Evolutionary conservation across 129 eudicot species (phyloP).

Genomic region (Tagetes erecta): DNA sequence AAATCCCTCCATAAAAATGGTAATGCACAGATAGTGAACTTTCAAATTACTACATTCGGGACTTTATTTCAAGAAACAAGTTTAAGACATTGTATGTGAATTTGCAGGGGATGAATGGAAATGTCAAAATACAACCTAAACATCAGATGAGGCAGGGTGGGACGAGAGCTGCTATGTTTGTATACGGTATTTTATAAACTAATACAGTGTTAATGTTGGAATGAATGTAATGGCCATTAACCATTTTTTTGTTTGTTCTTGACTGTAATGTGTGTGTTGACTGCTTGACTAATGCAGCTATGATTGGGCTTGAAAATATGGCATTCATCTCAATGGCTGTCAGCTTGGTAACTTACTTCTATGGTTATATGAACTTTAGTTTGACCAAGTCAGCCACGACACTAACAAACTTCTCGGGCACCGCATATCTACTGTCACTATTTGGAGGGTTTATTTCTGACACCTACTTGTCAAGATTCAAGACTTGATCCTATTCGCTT

Average conservation of each 20-base stretch:
- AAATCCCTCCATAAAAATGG: conserved; percentile 18
- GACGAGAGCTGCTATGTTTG: conserved; percentile 56
- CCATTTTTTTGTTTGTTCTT: not conserved
- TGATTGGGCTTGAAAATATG: conserved; percentile 66
- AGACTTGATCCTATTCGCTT: conserved; percentile 57
- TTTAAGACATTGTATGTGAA: conserved; percentile 5
- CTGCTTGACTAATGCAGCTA: conserved; percentile 43
- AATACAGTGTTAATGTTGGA: not conserved
- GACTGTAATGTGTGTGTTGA: conserved; percentile 16
- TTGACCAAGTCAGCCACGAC: conserved; percentile 75
- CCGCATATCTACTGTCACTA: conserved; percentile 61
- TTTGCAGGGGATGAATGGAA: conserved; percentile 44
- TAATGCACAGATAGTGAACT: conserved; percentile 10
- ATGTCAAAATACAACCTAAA: conserved; percentile 37
- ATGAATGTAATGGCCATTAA: not conserved
- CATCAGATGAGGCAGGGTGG: conserved; percentile 51
- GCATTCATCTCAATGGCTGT: conserved; percentile 58
- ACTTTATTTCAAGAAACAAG: not conserved
- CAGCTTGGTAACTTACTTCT: conserved; percentile 71
- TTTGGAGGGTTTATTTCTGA: conserved; percentile 80
- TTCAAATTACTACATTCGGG: not conserved
- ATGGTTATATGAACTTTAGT: conserved; percentile 78
- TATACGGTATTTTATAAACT: conserved; percentile 46
- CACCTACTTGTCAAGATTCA: conserved; percentile 81
- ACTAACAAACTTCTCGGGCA: conserved; percentile 71